Conservation (phyloP, 352 stramenopile species). For the Phytophthora nicotianae region DNA sequence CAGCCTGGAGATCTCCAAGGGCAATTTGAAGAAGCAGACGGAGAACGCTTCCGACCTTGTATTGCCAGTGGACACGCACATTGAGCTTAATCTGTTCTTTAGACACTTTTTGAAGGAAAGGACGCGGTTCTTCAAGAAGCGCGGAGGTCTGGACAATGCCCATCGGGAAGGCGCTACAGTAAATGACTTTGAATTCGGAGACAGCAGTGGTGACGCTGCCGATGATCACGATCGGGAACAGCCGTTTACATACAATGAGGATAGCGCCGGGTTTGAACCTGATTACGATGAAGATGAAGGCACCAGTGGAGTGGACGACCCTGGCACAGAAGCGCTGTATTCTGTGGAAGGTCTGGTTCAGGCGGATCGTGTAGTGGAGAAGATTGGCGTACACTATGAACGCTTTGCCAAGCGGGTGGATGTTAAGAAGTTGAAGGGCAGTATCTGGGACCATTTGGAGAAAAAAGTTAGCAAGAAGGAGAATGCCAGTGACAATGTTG, state of each 20-base stretch:
- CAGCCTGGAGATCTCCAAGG: constrained; percentile 54
- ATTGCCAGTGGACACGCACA: constrained; percentile 78
- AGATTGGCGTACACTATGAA: constrained; percentile 94
- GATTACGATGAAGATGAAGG: constrained; percentile 50
- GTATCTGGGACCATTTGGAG: constrained; percentile 92
- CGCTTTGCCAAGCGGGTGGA: constrained; percentile 97
- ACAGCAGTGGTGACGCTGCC: constrained; percentile 16
- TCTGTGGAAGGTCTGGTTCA: constrained; percentile 73
- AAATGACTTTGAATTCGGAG: constrained; percentile 27
- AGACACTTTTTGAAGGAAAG: constrained; percentile 82
- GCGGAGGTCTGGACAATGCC: constrained; percentile 15
- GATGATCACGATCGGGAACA: constrained; percentile 27
- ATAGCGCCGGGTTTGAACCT: constrained; percentile 43
- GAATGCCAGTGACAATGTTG: neutral
- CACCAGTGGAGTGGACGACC: constrained; percentile 33
- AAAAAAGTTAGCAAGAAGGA: constrained; percentile 43
- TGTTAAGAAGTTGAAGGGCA: constrained; percentile 96
- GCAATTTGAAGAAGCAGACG: constrained; percentile 51
- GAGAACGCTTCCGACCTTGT: constrained; percentile 70
- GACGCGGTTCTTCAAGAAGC: constrained; percentile 63
- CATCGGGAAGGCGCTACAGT: constrained; percentile 16
- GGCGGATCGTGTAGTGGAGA: constrained; percentile 93
- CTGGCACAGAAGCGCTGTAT: constrained; percentile 40
- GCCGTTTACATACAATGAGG: constrained; percentile 48
- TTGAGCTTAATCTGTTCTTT: constrained; percentile 73